Percentiles rank a stretch among this genome's conserved stretches.
phyloP scores from a whole-genome alignment of 495 filamentous ascomycete species.

The Penicillium samsonianum region DNA sequence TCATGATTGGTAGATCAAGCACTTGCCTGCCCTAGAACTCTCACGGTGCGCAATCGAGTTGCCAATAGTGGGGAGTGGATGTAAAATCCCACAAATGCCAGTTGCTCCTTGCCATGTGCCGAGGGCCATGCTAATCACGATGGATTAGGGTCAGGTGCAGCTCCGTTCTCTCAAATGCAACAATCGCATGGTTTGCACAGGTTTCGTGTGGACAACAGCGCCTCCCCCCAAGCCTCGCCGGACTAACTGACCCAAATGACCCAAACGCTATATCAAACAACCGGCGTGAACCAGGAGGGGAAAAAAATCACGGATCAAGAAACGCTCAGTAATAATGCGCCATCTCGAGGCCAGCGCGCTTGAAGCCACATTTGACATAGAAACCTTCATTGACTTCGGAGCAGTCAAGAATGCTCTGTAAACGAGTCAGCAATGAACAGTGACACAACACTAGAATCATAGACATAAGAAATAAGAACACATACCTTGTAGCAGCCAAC shows the following conservation, averaged over 20 bases:
- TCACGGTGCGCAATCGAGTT: background rate
- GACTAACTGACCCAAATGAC: slow-evolving; percentile 15
- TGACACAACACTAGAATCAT: slow-evolving; percentile 1
- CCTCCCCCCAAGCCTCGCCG: slow-evolving; percentile 10
- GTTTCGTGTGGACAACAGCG: slow-evolving; percentile 8
- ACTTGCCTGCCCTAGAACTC: background rate
- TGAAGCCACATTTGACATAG: slow-evolving; percentile 97
- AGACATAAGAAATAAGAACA: slow-evolving; percentile 21
- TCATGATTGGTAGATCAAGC: background rate
- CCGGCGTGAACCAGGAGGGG: background rate
- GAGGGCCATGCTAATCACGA: background rate
- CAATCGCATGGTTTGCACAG: background rate
- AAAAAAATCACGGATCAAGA: slow-evolving; percentile 10
- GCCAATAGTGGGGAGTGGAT: background rate
- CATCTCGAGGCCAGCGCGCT: slow-evolving; percentile 93
- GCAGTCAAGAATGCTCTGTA: slow-evolving; percentile 70
- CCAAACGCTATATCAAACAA: slow-evolving; percentile 19
- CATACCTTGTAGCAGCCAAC: slow-evolving; percentile 91
- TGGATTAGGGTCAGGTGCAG: background rate
- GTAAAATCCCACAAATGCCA: background rate
- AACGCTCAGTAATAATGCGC: slow-evolving; percentile 79
- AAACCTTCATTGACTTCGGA: slow-evolving; percentile 91
- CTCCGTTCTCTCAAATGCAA: slow-evolving; percentile 3
- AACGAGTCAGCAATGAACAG: slow-evolving; percentile 9
- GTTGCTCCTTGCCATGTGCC: background rate